phyloP scores from a whole-genome alignment of 2,329 filamentous ascomycete species.

The Aspergillus aculeatinus region DNA sequence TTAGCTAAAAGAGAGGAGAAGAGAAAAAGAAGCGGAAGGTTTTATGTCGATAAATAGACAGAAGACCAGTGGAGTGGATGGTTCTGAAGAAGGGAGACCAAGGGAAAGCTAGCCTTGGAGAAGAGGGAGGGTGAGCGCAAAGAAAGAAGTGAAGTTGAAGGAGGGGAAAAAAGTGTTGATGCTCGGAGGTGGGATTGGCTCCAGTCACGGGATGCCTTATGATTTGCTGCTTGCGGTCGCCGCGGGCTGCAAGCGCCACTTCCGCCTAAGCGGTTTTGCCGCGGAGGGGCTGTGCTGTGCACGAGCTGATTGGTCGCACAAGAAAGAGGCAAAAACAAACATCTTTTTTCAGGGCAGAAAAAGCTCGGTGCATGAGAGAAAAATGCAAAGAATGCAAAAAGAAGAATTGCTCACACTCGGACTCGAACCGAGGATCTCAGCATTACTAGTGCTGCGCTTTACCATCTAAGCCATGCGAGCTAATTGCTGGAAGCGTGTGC shows the following conservation, averaged over 20 bases:
- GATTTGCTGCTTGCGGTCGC: conserved; percentile 23
- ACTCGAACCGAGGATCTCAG: not conserved
- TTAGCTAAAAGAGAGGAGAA: conserved; percentile 16
- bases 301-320: not conserved
- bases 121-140: not conserved
- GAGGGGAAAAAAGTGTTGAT: conserved; percentile 26
- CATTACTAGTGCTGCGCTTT: not conserved
- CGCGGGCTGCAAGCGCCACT: conserved; percentile 21
- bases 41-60: conserved; percentile 10
- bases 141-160: conserved; percentile 18
- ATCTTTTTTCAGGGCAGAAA: not conserved
- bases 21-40: conserved; percentile 14
- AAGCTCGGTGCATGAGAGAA: too few relatives aligned
- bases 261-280: conserved; percentile 28
- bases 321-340: not conserved
- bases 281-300: conserved; percentile 1
- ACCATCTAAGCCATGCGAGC: not conserved
- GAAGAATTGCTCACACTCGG: not conserved
- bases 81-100: conserved; percentile 2
- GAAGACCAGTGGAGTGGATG: conserved; percentile 7
- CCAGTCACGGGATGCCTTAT: conserved; percentile 21
- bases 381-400: not conserved
- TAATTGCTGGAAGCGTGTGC: not conserved
- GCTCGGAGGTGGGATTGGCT: conserved; percentile 21
- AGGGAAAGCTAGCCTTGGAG: not conserved